Evolutionary conservation across 2,329 filamentous ascomycete species (phyloP).

Genomic region (Trichoderma sp.): DNA sequence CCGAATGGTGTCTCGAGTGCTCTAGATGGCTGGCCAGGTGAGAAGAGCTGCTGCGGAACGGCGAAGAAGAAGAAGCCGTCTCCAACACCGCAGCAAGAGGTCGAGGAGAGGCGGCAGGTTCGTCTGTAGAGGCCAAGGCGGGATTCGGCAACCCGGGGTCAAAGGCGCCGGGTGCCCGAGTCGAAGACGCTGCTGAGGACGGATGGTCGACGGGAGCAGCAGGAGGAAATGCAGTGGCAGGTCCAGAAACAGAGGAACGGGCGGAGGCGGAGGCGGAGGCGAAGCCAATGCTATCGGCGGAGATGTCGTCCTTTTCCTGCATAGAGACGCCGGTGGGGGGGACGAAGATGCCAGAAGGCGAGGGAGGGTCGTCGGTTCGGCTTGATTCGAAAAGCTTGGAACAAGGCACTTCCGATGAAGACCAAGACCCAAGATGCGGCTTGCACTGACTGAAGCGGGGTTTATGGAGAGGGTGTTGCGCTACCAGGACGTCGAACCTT

Average conservation of each 20-base stretch:
- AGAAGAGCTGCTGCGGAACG: neutral
- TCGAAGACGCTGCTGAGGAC: constrained; percentile 20
- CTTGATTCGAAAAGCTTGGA: neutral
- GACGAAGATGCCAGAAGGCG: constrained; percentile 7
- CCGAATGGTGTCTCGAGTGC: constrained; percentile 23
- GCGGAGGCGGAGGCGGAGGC: constrained; percentile 15
- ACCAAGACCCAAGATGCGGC: constrained; percentile 12
- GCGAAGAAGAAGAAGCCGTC: neutral
- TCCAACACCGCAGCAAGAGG: neutral
- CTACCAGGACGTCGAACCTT: neutral
- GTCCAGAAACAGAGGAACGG: neutral
- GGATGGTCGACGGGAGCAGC: neutral
- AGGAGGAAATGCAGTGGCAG: neutral
- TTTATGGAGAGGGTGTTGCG: constrained; percentile 10
- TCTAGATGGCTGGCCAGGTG: constrained; percentile 8
- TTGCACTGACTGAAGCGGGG: constrained; percentile 16
- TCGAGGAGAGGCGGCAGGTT: constrained; percentile 8
- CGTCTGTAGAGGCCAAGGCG: neutral
- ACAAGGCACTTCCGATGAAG: constrained; percentile 15
- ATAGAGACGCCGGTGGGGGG: constrained; percentile 34
- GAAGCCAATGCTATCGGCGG: constrained; percentile 22
- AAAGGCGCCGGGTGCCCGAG: neutral
- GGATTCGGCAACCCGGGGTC: neutral
- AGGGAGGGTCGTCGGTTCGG: neutral
- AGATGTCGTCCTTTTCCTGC: constrained; percentile 30